Percentiles rank a stretch among this genome's conserved stretches.
Evolutionary conservation across 176 grass and related monocot species (phyloP).

Genomic region (Canna indica): DNA sequence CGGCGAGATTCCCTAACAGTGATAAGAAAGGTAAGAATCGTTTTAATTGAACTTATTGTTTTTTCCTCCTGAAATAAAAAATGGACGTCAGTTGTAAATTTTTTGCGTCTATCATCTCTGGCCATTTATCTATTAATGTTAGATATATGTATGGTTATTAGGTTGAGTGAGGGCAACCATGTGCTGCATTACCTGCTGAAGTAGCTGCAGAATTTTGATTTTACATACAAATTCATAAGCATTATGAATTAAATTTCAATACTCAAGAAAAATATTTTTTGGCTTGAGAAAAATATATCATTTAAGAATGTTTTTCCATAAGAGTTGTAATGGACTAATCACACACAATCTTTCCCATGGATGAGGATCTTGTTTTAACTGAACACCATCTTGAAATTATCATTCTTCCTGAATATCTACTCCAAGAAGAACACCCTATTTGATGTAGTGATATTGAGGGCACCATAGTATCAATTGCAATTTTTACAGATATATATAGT

Average conservation of each 20-base stretch:
- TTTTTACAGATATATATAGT: too few relatives aligned
- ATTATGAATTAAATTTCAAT: not conserved
- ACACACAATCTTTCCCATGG: not conserved
- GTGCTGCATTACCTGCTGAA: not conserved
- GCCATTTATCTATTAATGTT: not conserved
- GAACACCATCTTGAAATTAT: not conserved
- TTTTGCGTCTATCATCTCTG: not conserved
- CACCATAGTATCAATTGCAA: too few relatives aligned
- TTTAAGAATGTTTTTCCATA: not conserved
- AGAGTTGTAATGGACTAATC: not conserved
- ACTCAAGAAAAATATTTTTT: not conserved
- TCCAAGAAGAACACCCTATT: not conserved
- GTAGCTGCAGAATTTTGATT: not conserved
- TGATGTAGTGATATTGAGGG: too few relatives aligned
- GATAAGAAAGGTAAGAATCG: conserved; percentile 14
- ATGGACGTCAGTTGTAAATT: not conserved
- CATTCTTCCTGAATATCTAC: not conserved
- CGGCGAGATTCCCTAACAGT: not conserved
- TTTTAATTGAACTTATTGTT: not conserved
- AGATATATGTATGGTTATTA: not conserved
- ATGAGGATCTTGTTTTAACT: not conserved
- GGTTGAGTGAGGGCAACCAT: not conserved
- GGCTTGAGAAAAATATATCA: not conserved
- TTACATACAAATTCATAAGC: not conserved
- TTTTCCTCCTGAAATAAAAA: not conserved